phyloP scores from a whole-genome alignment of 768 basidiomycete species.

The Mycena haematopus region DNA sequence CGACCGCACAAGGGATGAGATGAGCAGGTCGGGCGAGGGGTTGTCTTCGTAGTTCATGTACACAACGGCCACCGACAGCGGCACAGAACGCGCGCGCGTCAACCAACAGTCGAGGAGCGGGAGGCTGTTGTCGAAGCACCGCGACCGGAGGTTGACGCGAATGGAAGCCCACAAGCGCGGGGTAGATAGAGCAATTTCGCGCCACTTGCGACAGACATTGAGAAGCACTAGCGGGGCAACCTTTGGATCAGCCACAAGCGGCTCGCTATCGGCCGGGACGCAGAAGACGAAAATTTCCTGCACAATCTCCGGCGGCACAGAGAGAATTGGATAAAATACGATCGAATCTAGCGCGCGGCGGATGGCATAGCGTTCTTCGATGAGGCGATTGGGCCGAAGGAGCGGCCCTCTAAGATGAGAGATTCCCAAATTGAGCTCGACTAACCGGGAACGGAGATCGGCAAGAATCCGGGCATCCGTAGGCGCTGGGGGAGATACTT shows the following conservation, averaged over 20 bases:
- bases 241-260: conserved; percentile 5
- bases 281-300: conserved; percentile 19
- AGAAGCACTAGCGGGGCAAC: conserved; percentile 13
- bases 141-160: conserved; percentile 11
- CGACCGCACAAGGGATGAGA: conserved; percentile 7
- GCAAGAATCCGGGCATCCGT: conserved; percentile 3
- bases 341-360: conserved; percentile 16
- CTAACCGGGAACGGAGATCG: conserved; percentile 14
- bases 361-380: conserved; percentile 17
- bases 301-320: conserved; percentile 17
- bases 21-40: conserved; percentile 13
- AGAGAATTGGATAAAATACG: conserved; percentile 15
- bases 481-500: background rate
- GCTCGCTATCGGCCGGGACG: conserved; percentile 10
- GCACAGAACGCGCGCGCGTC: conserved; percentile 7
- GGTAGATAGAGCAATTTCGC: conserved; percentile 15
- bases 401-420: conserved; percentile 13
- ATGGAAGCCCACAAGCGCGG: conserved; percentile 17
- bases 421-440: conserved; percentile 21
- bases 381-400: conserved; percentile 10
- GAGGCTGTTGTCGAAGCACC: conserved; percentile 13
- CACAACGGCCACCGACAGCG: conserved; percentile 18
- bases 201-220: conserved; percentile 14
- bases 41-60: conserved; percentile 20
- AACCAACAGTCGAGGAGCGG: conserved; percentile 22